phyloP scores from a whole-genome alignment of 2,329 filamentous ascomycete genomes.

The Ophiosphaerella narmari region DNA sequence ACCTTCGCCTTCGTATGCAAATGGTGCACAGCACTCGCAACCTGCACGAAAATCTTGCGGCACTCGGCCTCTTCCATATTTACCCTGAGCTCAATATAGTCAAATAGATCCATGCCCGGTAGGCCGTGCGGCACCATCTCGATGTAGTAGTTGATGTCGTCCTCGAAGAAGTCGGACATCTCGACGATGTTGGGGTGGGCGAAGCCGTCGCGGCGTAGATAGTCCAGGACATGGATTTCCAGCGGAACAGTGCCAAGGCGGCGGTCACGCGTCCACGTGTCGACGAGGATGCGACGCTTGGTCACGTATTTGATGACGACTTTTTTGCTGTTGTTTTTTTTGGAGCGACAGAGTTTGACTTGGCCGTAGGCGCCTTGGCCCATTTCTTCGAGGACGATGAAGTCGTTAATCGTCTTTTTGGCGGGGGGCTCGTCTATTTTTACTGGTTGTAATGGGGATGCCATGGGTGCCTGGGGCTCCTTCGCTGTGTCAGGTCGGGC shows the following conservation, averaged over 20 bases:
- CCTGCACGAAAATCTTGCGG: conserved; percentile 92
- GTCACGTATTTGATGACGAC: conserved; percentile 98
- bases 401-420: conserved; percentile 89
- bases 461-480: conserved; percentile 36
- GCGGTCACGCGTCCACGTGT: conserved; percentile 96
- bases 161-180: conserved; percentile 73
- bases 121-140: conserved; percentile 96
- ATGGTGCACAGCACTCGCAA: conserved; percentile 86
- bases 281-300: conserved; percentile 92
- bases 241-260: conserved; percentile 91
- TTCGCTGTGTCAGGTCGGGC: conserved; percentile 52
- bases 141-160: conserved; percentile 95
- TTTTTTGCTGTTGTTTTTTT: conserved; percentile 74
- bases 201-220: conserved; percentile 74
- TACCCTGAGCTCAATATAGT: conserved; percentile 94
- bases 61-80: conserved; percentile 97
- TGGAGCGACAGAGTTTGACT: conserved; percentile 91
- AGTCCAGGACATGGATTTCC: conserved; percentile 96
- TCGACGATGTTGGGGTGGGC: conserved; percentile 70
- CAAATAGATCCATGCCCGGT: conserved; percentile 97
- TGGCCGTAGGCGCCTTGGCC: conserved; percentile 97
- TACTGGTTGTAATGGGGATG: conserved; percentile 15
- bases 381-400: conserved; percentile 95
- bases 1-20: conserved; percentile 88
- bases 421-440: conserved; percentile 29